Conservation (phyloP, 768 basidiomycete species). For the Xerocomus potaroensis region DNA sequence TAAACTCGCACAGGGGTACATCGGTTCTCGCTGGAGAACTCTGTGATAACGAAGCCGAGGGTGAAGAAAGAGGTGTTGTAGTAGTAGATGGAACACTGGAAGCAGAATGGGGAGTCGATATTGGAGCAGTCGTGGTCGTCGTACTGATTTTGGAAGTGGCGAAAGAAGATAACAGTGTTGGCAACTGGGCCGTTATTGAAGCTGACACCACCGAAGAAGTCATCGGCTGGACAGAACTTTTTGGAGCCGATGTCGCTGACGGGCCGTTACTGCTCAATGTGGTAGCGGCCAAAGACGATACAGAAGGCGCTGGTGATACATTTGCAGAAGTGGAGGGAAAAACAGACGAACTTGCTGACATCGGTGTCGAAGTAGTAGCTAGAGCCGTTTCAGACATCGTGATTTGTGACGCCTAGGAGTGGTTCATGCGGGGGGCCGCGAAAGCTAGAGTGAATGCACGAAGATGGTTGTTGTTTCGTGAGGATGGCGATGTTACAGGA, state of each 20-base stretch:
- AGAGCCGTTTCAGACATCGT: slow-evolving; percentile 11
- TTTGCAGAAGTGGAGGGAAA: slow-evolving; percentile 7
- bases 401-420: slow-evolving; percentile 10
- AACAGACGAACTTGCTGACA: slow-evolving; percentile 8
- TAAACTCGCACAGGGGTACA: slow-evolving; percentile 25
- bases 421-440: slow-evolving; percentile 11
- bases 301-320: slow-evolving; percentile 4
- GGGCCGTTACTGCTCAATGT: slow-evolving; percentile 14
- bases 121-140: slow-evolving; percentile 13
- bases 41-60: slow-evolving; percentile 7
- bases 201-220: slow-evolving; percentile 16
- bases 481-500: slow-evolving; percentile 11
- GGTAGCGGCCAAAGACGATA: slow-evolving; percentile 14
- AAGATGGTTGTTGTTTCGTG: slow-evolving; percentile 10
- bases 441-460: slow-evolving; percentile 22
- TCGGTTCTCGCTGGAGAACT: slow-evolving; percentile 1
- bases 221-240: slow-evolving; percentile 20
- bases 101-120: slow-evolving; percentile 14
- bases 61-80: slow-evolving; percentile 4
- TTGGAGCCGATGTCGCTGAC: slow-evolving; percentile 17
- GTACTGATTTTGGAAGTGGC: slow-evolving; percentile 2
- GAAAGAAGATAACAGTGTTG: slow-evolving; percentile 12
- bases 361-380: slow-evolving; percentile 6
- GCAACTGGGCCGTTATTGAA: slow-evolving; percentile 2
- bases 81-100: slow-evolving; percentile 12